Evolutionary conservation across 768 basidiomycete species (phyloP).

Genomic region (Suillus cothurnatus): DNA sequence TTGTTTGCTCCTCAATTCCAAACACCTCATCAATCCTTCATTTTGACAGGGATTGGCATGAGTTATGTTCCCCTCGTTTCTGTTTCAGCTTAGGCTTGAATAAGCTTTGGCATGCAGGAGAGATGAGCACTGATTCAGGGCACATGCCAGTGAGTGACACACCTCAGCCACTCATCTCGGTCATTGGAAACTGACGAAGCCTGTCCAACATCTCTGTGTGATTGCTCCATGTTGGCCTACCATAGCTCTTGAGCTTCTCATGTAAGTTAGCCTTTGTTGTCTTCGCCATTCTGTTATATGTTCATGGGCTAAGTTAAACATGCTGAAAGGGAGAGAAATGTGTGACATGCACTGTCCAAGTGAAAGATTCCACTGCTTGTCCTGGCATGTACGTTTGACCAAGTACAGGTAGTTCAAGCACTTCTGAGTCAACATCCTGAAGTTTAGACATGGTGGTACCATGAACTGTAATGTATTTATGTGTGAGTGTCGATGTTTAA

Average conservation of each 20-base stretch:
- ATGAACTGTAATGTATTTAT: background rate
- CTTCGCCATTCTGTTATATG: background rate
- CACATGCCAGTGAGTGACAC: conserved; percentile 5
- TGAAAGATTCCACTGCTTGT: background rate
- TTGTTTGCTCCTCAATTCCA: background rate
- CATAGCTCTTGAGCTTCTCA: conserved; percentile 10
- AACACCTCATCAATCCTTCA: conserved; percentile 4
- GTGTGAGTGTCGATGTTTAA: background rate
- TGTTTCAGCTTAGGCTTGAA: conserved; percentile 5
- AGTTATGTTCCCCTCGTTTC: conserved; percentile 1
- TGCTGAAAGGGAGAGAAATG: background rate
- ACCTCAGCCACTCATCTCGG: conserved; percentile 17
- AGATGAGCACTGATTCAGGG: background rate
- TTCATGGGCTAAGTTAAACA: background rate
- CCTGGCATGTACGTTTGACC: background rate
- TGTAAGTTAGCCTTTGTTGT: conserved; percentile 6
- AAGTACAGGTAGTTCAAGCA: conserved; percentile 3
- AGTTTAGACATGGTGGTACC: background rate
- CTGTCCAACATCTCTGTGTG: conserved; percentile 8
- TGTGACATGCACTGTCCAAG: background rate
- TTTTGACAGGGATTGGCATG: conserved; percentile 1
- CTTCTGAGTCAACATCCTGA: background rate
- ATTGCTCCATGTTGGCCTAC: conserved; percentile 12
- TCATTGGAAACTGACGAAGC: conserved; percentile 18
- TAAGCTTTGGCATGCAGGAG: background rate